Conservation (phyloP, 192 early-diverging fungal species). For the Coemansia sp. region DNA sequence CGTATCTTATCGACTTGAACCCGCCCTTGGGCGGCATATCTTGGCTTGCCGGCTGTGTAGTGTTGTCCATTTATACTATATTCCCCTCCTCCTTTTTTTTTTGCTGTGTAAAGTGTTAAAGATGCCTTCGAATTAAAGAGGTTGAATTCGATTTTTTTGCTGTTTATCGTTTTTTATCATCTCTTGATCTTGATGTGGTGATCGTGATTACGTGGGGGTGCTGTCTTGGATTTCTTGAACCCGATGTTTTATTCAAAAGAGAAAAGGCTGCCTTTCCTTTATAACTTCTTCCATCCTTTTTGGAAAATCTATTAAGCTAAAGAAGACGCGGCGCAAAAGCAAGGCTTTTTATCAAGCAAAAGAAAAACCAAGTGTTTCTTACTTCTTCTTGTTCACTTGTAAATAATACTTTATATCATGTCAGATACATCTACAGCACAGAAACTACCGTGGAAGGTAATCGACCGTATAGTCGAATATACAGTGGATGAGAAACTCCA, state of each 20-base stretch:
- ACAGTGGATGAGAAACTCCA: neutral
- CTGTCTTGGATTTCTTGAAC: neutral
- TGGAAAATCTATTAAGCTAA: neutral
- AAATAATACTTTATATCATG: neutral
- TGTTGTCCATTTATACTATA: slow-evolving; percentile 22
- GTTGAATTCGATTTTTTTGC: neutral
- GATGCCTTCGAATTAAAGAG: neutral
- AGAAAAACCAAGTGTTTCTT: neutral
- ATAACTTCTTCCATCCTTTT: neutral
- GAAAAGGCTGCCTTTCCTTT: no score
- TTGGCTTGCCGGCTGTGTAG: slow-evolving; percentile 17
- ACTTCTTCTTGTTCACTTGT: neutral
- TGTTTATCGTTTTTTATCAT: neutral
- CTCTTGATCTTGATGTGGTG: neutral
- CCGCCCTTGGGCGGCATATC: slow-evolving; percentile 51
- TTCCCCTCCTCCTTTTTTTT: neutral
- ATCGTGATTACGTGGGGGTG: neutral
- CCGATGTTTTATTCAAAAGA: no score
- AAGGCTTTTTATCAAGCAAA: neutral
- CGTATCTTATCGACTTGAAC: slow-evolving; percentile 83
- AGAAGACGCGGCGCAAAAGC: no score
- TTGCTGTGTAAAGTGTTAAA: no score
- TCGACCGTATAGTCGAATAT: slow-evolving; percentile 14
- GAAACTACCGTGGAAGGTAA: slow-evolving; percentile 12
- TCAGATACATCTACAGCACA: neutral